Conservation (phyloP, 2,329 filamentous ascomycete genomes). For the Arthrobotrys sinensis region DNA sequence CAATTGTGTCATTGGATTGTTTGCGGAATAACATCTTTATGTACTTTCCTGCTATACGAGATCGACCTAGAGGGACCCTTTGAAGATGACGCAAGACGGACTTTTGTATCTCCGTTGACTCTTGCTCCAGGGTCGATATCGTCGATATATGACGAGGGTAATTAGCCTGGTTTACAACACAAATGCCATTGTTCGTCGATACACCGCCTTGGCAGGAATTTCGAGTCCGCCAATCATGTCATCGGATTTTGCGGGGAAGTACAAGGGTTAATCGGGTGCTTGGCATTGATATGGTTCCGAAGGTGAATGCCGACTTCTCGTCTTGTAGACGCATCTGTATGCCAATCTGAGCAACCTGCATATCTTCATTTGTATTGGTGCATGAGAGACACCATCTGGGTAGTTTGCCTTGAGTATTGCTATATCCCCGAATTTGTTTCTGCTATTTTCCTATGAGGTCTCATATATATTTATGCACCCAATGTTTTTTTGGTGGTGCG, state of each 20-base stretch:
- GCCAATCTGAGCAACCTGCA: conserved; percentile 6
- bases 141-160: conserved; percentile 22
- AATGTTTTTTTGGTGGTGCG: background rate
- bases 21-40: background rate
- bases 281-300: conserved; percentile 20
- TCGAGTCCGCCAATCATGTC: conserved; percentile 26
- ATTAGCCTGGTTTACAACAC: conserved; percentile 35
- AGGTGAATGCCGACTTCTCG: conserved; percentile 9
- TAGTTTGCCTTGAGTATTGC: background rate
- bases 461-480: background rate
- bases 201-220: conserved; percentile 54
- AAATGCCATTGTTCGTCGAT: conserved; percentile 9
- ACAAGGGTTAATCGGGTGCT: background rate
- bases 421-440: background rate
- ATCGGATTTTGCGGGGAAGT: conserved; percentile 6
- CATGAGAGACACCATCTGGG: background rate
- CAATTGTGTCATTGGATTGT: background rate
- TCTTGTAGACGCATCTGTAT: conserved; percentile 13
- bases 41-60: background rate
- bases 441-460: background rate
- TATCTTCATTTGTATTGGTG: background rate
- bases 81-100: conserved; percentile 25
- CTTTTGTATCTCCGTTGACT: conserved; percentile 48
- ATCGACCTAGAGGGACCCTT: background rate
- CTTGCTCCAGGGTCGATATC: conserved; percentile 6